Percentiles rank a stretch among this genome's conserved stretches.
Conservation (phyloP, 768 basidiomycete genomes). For the Lepiota venenata region DNA sequence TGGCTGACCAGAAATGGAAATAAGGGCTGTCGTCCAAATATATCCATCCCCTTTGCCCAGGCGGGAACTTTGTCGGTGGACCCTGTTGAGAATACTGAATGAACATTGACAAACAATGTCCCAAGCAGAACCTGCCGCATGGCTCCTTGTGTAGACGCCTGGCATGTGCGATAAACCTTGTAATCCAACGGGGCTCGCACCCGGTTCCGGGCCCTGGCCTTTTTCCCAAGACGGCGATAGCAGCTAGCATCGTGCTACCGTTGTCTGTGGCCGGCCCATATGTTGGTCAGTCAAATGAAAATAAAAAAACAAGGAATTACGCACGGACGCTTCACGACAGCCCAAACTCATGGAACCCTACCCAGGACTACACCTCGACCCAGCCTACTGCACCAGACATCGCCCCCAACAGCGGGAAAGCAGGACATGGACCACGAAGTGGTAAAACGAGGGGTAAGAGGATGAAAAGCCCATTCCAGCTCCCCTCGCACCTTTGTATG, state of each 20-base stretch:
- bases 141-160: no score
- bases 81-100: not conserved
- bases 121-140: not conserved
- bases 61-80: conserved; percentile 11
- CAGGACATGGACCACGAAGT: not conserved
- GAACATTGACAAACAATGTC: conserved; percentile 5
- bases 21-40: not conserved
- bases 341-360: no score
- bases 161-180: not conserved
- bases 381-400: not conserved
- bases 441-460: conserved; percentile 15
- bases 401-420: not conserved
- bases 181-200: no score
- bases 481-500: conserved; percentile 17
- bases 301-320: no score
- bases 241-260: no score
- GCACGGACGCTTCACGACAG: no score
- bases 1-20: conserved; percentile 5
- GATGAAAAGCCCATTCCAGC: not conserved
- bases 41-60: conserved; percentile 8
- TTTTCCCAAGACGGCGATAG: no score
- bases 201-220: no score
- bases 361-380: not conserved
- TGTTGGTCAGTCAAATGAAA: no score
- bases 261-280: no score